Conservation (phyloP, 2,329 filamentous ascomycete species). For the Fusarium mexicanum region DNA sequence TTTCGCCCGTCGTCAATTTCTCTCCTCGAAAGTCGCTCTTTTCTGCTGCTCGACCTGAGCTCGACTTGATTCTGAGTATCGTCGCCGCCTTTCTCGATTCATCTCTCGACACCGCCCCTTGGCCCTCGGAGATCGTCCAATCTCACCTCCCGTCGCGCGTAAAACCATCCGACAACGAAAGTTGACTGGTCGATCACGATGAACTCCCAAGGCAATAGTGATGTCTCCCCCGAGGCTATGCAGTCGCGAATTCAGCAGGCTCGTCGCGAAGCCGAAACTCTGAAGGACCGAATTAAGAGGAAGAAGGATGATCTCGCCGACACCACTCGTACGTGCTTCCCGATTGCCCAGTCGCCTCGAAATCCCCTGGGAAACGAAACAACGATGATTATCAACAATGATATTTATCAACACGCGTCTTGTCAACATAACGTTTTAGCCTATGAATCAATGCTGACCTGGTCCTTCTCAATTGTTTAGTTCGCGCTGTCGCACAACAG, state of each 20-base stretch:
- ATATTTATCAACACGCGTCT: not conserved
- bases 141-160: slow-evolving; percentile 21
- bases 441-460: slow-evolving; percentile 41
- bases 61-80: slow-evolving; percentile 36
- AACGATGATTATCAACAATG: not conserved
- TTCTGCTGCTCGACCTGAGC: slow-evolving; percentile 37
- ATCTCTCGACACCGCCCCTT: slow-evolving; percentile 29
- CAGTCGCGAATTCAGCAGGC: slow-evolving; percentile 93
- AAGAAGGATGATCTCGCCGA: slow-evolving; percentile 99
- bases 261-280: slow-evolving; percentile 94
- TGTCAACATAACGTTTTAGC: not conserved
- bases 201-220: slow-evolving; percentile 67
- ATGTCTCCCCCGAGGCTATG: slow-evolving; percentile 80
- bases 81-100: slow-evolving; percentile 22
- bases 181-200: slow-evolving; percentile 52
- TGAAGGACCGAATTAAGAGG: slow-evolving; percentile 99
- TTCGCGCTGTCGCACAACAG: slow-evolving; percentile 91
- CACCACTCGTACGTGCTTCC: slow-evolving; percentile 82
- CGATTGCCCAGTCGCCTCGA: slow-evolving; percentile 5
- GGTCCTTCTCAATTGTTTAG: slow-evolving; percentile 57
- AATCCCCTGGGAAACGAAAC: not conserved
- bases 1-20: slow-evolving; percentile 35
- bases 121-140: slow-evolving; percentile 24
- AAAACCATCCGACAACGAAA: slow-evolving; percentile 12
- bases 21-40: slow-evolving; percentile 34